Evolutionary conservation across 2,329 filamentous ascomycete genomes (phyloP).

Genomic region (Neonectria faginata): DNA sequence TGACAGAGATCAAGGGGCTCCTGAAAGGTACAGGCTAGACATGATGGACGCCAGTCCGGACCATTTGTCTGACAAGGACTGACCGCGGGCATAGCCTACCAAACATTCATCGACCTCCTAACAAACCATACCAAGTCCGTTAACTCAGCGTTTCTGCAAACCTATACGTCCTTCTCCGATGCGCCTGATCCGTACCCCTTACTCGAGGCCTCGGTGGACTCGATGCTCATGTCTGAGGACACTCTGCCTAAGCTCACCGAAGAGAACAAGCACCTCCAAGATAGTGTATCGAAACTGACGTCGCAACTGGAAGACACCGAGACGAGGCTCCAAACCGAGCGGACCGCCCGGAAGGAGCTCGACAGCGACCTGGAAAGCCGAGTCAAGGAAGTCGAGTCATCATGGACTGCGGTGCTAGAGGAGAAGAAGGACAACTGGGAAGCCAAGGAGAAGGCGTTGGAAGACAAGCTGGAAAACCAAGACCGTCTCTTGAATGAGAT

Average conservation of each 20-base stretch:
- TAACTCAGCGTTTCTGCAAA: conserved; percentile 90
- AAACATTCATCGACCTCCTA: conserved; percentile 95
- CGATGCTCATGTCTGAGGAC: conserved; percentile 90
- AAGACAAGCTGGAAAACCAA: conserved; percentile 95
- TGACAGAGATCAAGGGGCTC: conserved; percentile 88
- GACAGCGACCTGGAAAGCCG: conserved; percentile 82
- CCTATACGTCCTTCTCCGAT: conserved; percentile 94
- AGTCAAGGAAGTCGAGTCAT: conserved; percentile 89
- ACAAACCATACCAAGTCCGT: conserved; percentile 96
- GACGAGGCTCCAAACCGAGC: conserved; percentile 81
- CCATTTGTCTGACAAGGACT: conserved; percentile 12
- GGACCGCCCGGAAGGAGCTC: conserved; percentile 76
- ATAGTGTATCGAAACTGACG: conserved; percentile 79
- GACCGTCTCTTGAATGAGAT: conserved; percentile 92
- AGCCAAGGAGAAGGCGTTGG: conserved; percentile 88
- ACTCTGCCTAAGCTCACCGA: conserved; percentile 88
- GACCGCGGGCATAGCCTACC: conserved; percentile 76
- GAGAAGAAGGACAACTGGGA: conserved; percentile 98
- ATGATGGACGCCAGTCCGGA: background rate
- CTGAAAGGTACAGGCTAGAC: conserved; percentile 75
- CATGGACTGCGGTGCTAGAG: conserved; percentile 88
- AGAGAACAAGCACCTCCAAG: conserved; percentile 90
- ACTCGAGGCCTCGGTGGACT: conserved; percentile 95
- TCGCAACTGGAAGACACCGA: conserved; percentile 87
- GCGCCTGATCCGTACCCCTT: conserved; percentile 96